Conservation (phyloP, 169 alveolate species). For the Neospora caninum region DNA sequence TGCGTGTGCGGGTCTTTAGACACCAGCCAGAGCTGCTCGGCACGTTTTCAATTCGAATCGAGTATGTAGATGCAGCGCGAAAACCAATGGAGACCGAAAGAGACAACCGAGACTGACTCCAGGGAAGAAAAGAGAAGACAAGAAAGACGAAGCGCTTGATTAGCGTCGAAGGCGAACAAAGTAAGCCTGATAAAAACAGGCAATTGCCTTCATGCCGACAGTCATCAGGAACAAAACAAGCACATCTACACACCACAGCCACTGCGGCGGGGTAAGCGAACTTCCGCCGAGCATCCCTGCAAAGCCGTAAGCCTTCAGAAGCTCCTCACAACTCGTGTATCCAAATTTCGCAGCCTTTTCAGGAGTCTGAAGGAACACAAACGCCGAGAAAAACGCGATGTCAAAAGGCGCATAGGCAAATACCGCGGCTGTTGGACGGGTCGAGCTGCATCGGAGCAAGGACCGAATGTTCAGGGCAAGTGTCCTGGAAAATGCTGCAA, state of each 20-base stretch:
- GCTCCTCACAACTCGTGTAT: neutral
- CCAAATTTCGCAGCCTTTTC: neutral
- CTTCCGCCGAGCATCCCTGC: neutral
- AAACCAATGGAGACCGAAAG: too few relatives aligned
- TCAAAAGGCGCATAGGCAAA: too few relatives aligned
- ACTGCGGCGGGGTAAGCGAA: neutral
- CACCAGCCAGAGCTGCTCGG: too few relatives aligned
- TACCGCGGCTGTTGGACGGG: too few relatives aligned
- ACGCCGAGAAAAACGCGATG: neutral
- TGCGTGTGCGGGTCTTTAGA: too few relatives aligned
- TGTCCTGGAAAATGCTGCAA: too few relatives aligned
- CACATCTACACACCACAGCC: slow-evolving; percentile 34
- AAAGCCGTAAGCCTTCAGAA: slow-evolving; percentile 3
- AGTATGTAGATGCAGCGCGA: too few relatives aligned
- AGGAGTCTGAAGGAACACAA: neutral
- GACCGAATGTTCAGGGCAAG: too few relatives aligned
- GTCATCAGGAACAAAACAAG: neutral
- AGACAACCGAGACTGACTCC: too few relatives aligned
- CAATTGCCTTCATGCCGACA: neutral
- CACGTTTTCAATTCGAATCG: too few relatives aligned
- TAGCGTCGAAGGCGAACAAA: neutral
- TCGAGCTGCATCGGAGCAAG: too few relatives aligned
- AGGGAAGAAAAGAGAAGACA: neutral
- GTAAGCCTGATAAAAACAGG: neutral
- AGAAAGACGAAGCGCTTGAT: neutral